Evolutionary conservation across 176 grass and related monocot genomes (phyloP), one percentile per base, ranked within the genome.

Genomic region (Raddia guianensis): DNA sequence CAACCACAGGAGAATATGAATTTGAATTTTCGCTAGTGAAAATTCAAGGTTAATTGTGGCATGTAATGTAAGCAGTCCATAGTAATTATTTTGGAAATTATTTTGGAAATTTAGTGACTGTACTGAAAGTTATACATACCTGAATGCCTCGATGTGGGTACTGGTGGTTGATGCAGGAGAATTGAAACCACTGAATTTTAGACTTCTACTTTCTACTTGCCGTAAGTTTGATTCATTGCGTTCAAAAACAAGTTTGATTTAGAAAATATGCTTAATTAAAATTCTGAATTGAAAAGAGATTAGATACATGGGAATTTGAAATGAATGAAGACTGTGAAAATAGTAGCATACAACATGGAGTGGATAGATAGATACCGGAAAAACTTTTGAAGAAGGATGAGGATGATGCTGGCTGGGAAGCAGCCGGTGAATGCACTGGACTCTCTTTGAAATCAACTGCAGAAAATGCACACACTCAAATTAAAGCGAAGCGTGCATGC

Each of bases 381-480:
- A 89, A 57, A 57, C 64, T 85, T 82, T 70, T 91, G 82, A 89
- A 89, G 71, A 85, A 89, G 65, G 82, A 70, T 53, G 87, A 76
- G 16, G 87, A 81, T 72, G 87, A 81, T 34, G 77, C 35, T 43
- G 77, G 76, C 0, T 76, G 64, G 27, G 71, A 85, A 71, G 49
- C 76, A 64, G 48, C 16, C 12, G 35, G 3, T 42, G 71, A 89
- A 70, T 37, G 12, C 44, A 15, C 55, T 42, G 47, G 76, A 12
- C 40, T 85, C 63, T 75, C 82, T 32, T 14, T 85, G 37, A 70
- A 50, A 85, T 76, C 40, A 76, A 57, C 87, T 89, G 82, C 52
- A 80, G 71, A 70, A 70, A 8, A 33, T 8, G 13, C 13, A 44
- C 42, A 78, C 61, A 37, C 13, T 3, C 58, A 18, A 56, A 40